phyloP scores from a whole-genome alignment of 164 flowering plant genomes.

The Euptelea pleiosperma region DNA sequence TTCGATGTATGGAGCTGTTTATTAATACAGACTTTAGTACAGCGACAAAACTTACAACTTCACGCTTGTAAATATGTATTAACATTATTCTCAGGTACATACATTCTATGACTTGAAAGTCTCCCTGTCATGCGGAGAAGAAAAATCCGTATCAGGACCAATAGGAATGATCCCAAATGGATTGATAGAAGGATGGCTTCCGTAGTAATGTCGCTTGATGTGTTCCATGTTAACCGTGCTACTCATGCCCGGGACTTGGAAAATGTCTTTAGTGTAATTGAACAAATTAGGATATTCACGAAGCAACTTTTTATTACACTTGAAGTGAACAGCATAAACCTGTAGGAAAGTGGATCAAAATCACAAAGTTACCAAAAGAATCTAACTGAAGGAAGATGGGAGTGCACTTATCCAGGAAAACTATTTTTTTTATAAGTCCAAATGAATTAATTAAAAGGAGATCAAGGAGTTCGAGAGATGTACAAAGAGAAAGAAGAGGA shows the following conservation, averaged over 20 bases:
- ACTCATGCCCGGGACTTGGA: conserved; percentile 75
- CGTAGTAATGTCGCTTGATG: conserved; percentile 84
- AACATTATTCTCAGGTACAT: neutral
- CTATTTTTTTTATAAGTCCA: too few species aligned
- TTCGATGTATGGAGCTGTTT: neutral
- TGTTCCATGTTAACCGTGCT: conserved; percentile 85
- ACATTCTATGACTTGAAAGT: conserved; percentile 39
- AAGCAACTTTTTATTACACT: conserved; percentile 86
- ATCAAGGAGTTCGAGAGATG: too few species aligned
- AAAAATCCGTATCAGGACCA: conserved; percentile 64
- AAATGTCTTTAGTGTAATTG: conserved; percentile 86
- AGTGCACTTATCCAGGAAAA: too few species aligned
- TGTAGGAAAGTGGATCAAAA: conserved; percentile 22
- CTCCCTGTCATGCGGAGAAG: conserved; percentile 74
- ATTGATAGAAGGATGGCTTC: conserved; percentile 88
- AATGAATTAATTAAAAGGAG: too few species aligned
- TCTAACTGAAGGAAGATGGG: neutral
- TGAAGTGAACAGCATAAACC: conserved; percentile 96
- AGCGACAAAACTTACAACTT: neutral
- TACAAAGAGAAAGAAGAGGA: too few species aligned
- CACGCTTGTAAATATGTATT: neutral
- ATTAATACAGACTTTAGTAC: too few species aligned
- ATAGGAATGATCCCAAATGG: conserved; percentile 76
- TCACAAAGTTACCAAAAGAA: neutral
- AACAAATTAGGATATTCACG: conserved; percentile 82